These are phyloP conservation scores for Plantago major DNA, from an alignment of 257 asterid genomes.

Conservation along the genomic window DNA sequence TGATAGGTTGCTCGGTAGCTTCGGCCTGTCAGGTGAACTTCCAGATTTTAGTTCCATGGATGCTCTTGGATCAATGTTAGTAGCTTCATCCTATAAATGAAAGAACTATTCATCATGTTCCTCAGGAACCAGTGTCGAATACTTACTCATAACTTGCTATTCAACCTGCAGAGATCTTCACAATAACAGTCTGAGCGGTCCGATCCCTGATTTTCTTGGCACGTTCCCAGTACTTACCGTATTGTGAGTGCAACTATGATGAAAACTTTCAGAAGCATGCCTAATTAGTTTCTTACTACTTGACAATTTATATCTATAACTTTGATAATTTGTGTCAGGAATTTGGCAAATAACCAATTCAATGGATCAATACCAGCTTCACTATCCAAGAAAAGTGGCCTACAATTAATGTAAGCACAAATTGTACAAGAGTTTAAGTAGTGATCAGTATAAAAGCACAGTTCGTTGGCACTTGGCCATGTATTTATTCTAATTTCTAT, in stretches of 20 bases:
- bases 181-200: conserved; percentile 45
- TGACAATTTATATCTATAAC: not conserved
- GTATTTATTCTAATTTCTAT: not conserved
- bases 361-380: conserved; percentile 53
- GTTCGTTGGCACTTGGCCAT: no score
- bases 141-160: not conserved
- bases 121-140: no score
- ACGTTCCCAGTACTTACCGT: conserved; percentile 37
- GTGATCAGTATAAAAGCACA: no score
- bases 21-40: conserved; percentile 24
- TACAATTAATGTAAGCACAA: conserved; percentile 39
- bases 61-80: conserved; percentile 54
- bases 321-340: conserved; percentile 30
- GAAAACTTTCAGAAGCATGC: not conserved
- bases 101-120: no score
- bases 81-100: no score
- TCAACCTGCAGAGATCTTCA: conserved; percentile 41
- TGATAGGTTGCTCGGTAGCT: conserved; percentile 27
- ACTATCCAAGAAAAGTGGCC: conserved; percentile 33
- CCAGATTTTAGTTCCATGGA: conserved; percentile 44
- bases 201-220: conserved; percentile 56
- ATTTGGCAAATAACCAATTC: conserved; percentile 50
- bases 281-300: not conserved
- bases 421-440: not conserved
- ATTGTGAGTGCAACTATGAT: conserved; percentile 32